Conservation (phyloP, 495 filamentous ascomycete species). For the Penicillium odoratum region DNA sequence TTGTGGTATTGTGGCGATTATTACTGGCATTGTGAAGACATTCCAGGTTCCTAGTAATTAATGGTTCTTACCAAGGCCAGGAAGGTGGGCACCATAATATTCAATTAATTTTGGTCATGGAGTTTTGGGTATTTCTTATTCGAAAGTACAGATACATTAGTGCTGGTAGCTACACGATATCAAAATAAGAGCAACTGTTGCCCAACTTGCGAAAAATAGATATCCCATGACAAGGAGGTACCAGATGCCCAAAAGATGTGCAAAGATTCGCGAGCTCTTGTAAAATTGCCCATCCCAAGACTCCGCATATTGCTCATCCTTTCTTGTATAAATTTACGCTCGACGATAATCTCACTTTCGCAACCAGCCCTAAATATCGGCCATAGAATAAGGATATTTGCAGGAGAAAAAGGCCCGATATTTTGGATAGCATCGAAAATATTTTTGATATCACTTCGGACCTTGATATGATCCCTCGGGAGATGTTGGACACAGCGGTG, state of each 20-base stretch:
- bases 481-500: slow-evolving; percentile 29
- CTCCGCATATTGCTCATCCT: slow-evolving; percentile 35
- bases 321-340: slow-evolving; percentile 22
- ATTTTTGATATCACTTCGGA: background rate
- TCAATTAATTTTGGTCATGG: background rate
- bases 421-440: slow-evolving; percentile 14
- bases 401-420: slow-evolving; percentile 24
- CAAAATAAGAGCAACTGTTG: background rate
- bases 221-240: slow-evolving; percentile 28
- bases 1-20: slow-evolving; percentile 12
- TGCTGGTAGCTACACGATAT: background rate
- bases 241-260: slow-evolving; percentile 23
- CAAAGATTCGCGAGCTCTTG: slow-evolving; percentile 27
- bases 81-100: background rate
- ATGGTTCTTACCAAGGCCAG: background rate
- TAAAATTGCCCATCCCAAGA: slow-evolving; percentile 38
- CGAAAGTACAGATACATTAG: too few species aligned
- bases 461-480: slow-evolving; percentile 16
- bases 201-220: background rate
- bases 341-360: slow-evolving; percentile 25
- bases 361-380: slow-evolving; percentile 38
- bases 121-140: too few species aligned
- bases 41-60: background rate
- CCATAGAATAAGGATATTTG: slow-evolving; percentile 38
- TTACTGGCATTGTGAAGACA: slow-evolving; percentile 2